Percentiles rank a stretch among this genome's conserved stretches.
These are phyloP conservation scores for Suillus paluster DNA, from an alignment of 768 basidiomycete species.

Conservation along the genomic window DNA sequence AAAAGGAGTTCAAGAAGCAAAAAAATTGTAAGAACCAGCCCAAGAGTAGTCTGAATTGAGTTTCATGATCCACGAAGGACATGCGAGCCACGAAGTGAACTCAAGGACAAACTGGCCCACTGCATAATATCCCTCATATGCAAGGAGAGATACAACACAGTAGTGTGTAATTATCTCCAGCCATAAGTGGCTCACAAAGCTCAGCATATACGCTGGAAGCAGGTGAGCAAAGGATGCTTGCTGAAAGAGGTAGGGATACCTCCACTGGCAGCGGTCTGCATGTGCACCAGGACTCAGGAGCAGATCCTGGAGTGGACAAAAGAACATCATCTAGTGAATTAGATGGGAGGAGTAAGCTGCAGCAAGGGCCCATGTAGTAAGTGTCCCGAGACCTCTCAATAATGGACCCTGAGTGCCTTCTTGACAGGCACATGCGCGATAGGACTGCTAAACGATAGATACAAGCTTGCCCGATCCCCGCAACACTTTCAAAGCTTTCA, in stretches of 20 bases:
- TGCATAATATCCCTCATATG: slow-evolving; percentile 7
- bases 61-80: slow-evolving; percentile 14
- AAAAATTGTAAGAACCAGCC: slow-evolving; percentile 17
- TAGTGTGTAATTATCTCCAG: background rate
- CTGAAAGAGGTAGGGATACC: background rate
- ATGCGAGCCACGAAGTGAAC: slow-evolving; percentile 21
- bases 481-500: slow-evolving; percentile 55
- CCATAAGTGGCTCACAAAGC: background rate
- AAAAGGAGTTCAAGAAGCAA: slow-evolving; percentile 8
- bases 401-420: background rate
- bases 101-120: slow-evolving; percentile 9
- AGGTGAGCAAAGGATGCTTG: background rate
- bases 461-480: slow-evolving; percentile 49
- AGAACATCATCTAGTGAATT: background rate
- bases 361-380: background rate
- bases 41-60: slow-evolving; percentile 22
- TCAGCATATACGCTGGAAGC: background rate
- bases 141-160: too few species aligned
- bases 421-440: slow-evolving; percentile 5
- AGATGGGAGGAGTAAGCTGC: background rate
- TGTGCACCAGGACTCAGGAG: slow-evolving; percentile 1
- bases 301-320: background rate
- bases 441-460: slow-evolving; percentile 7
- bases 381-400: too few species aligned
- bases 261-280: slow-evolving; percentile 1